phyloP scores from a whole-genome alignment of 805 yeast genomes.

The Candida coquimbonensis region DNA sequence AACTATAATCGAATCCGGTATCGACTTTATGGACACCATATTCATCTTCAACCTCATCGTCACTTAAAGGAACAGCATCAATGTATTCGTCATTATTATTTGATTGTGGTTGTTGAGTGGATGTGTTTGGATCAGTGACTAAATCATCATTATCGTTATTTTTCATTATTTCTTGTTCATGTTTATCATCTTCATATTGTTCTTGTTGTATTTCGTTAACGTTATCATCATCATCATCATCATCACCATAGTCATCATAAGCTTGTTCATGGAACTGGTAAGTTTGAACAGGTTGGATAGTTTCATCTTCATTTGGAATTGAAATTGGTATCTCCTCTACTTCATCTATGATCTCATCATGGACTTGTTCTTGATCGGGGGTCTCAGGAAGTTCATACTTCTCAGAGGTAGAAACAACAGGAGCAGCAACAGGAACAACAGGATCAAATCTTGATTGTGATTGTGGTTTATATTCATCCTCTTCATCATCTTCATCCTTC shows the following conservation, averaged over 20 bases:
- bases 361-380: background rate
- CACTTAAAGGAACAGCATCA: conserved; percentile 7
- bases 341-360: background rate
- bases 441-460: conserved; percentile 7
- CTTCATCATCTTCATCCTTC: conserved; percentile 18
- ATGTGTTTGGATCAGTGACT: background rate
- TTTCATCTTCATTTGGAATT: too few species aligned
- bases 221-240: background rate
- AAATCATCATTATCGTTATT: background rate
- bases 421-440: background rate
- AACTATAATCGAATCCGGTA: background rate
- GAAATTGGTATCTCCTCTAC: background rate
- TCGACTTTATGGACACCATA: conserved; percentile 1
- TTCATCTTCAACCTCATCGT: conserved; percentile 6
- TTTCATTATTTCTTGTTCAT: background rate
- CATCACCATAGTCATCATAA: conserved; percentile 3
- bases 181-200: background rate
- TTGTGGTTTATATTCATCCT: conserved; percentile 17
- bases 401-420: too few species aligned
- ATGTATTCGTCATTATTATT: conserved; percentile 1
- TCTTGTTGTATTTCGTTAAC: background rate
- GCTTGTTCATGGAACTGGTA: conserved; percentile 6
- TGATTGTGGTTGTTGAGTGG: background rate
- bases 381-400: background rate
- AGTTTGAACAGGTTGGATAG: background rate